Evolutionary conservation across 2,329 filamentous ascomycete genomes (phyloP), one percentile per base, ranked within the genome.

Genomic region (Scytalidium sp.): DNA sequence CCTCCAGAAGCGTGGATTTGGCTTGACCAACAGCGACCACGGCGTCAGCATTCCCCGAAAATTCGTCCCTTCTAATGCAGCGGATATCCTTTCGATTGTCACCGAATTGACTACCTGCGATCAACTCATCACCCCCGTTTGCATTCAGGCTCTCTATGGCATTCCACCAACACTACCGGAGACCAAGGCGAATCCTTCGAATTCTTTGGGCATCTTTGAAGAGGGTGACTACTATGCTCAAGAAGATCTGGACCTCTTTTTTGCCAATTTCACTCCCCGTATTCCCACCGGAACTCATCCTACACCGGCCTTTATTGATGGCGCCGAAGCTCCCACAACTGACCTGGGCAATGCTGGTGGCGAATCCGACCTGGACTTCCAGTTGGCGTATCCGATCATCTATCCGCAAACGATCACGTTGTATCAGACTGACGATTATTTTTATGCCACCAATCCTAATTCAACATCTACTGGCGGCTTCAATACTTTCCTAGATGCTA

Each of bases 401-500:
- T 70, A 65, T 36, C 69, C 70, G 17, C 69, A 72, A 49, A 66
- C 57, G 10, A 64, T 65, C 7, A 67, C 64, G 2, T 53, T 71
- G 4, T 72, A 63, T 53, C 67, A 71, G 56, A 69, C 68, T 1
- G 74, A 75, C 49, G 73, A 73, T 60, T 57, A 62, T 15, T 51
- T 51, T 29, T 51, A 57, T 46, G 52, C 29, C 57, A 67, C 65
- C 13, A 65, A 62, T 39, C 50, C 51, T 29, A 50, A 56, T 44
- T 51, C 29, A 56, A 67, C 65, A 15, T 65, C 62, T 39, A 67
- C 56, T 52, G 67, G 58, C 50, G 57, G 69, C 25, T 68, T 75
- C 56, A 75, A 76, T 56, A 74, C 68, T 25, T 75, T 75, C 59
- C 60, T 75, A 9, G 72, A 74, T 51, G 71, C 71, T 46, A 60